Conservation (phyloP, 2,329 filamentous ascomycete species). For the Orbilia brochopaga region DNA sequence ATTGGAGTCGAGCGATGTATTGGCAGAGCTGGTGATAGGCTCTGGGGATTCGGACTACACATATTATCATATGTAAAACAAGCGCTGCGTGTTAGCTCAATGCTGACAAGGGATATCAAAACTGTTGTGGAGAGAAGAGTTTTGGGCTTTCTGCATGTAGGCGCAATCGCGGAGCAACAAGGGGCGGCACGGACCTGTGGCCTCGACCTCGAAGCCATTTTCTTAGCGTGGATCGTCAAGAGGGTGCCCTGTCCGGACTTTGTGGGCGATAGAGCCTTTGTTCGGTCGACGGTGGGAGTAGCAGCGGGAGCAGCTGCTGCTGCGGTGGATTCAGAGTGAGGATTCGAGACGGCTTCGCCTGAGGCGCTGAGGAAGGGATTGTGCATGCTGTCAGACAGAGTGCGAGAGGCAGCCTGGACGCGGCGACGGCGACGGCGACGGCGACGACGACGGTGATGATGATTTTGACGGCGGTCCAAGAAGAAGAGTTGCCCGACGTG, state of each 20-base stretch:
- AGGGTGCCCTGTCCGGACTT: constrained; percentile 46
- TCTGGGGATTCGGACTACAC: constrained; percentile 27
- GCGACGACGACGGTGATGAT: neutral
- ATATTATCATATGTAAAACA: neutral
- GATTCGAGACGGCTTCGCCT: constrained; percentile 9
- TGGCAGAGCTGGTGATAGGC: constrained; percentile 31
- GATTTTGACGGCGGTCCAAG: too few species aligned
- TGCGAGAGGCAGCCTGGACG: too few species aligned
- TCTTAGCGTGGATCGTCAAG: constrained; percentile 48
- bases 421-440: neutral
- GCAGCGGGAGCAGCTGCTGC: constrained; percentile 10
- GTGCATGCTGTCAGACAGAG: constrained; percentile 26
- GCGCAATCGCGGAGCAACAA: too few species aligned
- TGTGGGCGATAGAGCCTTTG: constrained; percentile 36
- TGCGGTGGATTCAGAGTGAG: constrained; percentile 1
- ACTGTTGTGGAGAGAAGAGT: neutral
- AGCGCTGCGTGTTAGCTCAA: constrained; percentile 13
- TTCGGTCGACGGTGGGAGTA: constrained; percentile 16
- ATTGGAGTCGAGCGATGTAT: constrained; percentile 31
- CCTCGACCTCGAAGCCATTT: constrained; percentile 46
- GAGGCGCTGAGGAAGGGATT: constrained; percentile 23
- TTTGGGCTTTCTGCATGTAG: neutral
- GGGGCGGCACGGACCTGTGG: constrained; percentile 34
- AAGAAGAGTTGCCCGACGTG: too few species aligned
- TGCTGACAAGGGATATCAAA: neutral